Evolutionary conservation across 805 yeast genomes (phyloP).

Genomic region (Pichia sporocuriosa): DNA sequence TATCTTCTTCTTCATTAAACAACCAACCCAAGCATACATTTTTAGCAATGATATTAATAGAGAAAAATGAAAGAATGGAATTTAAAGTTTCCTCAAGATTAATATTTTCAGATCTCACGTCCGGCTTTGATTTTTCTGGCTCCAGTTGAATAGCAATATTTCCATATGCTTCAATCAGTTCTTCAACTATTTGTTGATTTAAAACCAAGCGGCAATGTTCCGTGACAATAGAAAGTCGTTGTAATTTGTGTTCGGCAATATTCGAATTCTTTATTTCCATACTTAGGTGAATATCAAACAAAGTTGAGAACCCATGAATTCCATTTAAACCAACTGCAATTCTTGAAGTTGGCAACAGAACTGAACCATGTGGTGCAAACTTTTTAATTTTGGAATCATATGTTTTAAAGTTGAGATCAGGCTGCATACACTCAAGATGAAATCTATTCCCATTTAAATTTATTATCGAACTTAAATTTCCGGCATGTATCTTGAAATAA

Average conservation of each 20-base stretch:
- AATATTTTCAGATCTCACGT: slow-evolving; percentile 1
- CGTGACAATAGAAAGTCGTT: slow-evolving; percentile 51
- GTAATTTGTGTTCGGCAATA: slow-evolving; percentile 24
- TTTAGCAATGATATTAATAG: slow-evolving; percentile 54
- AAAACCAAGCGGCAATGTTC: slow-evolving; percentile 52
- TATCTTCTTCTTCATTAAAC: slow-evolving; percentile 35
- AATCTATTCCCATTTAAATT: slow-evolving; percentile 13
- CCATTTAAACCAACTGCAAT: slow-evolving; percentile 28
- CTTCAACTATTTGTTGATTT: slow-evolving; percentile 37
- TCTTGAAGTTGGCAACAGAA: slow-evolving; percentile 37
- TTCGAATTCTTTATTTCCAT: slow-evolving; percentile 37
- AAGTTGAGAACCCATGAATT: slow-evolving; percentile 33
- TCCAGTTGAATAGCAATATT: slow-evolving; percentile 4
- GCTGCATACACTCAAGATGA: slow-evolving; percentile 13
- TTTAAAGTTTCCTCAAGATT: slow-evolving; percentile 15
- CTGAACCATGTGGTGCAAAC: slow-evolving; percentile 32
- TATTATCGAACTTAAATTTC: slow-evolving; percentile 1
- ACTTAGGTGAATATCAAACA: slow-evolving; percentile 42
- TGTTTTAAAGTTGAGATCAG: slow-evolving; percentile 11
- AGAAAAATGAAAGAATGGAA: slow-evolving; percentile 32
- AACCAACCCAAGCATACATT: slow-evolving; percentile 76
- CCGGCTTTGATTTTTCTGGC: not conserved
- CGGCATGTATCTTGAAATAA: slow-evolving; percentile 3
- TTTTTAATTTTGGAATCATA: slow-evolving; percentile 13
- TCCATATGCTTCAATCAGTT: slow-evolving; percentile 19